phyloP scores from a whole-genome alignment of 768 basidiomycete species.

The Leucosporidium yakuticum region DNA sequence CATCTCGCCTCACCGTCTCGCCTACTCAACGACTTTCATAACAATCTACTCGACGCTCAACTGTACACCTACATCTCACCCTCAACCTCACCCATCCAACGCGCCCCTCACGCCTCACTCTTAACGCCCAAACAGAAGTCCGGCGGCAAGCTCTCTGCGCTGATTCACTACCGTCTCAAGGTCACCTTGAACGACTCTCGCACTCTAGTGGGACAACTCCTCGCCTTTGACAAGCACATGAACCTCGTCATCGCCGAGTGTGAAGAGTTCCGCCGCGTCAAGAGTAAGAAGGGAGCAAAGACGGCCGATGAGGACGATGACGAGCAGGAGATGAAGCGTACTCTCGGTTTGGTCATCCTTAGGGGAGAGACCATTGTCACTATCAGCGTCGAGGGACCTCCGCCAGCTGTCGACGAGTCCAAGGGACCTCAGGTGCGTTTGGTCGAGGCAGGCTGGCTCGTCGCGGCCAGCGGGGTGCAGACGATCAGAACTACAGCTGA shows the following conservation, averaged over 20 bases:
- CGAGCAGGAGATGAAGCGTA: conserved; percentile 86
- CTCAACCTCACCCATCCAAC: too few relatives aligned
- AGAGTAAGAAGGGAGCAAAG: conserved; percentile 69
- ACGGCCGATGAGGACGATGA: conserved; percentile 47
- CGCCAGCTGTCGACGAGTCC: conserved; percentile 21
- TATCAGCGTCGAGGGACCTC: conserved; percentile 57
- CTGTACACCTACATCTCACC: too few relatives aligned
- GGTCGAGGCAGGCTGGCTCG: not conserved
- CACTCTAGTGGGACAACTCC: conserved; percentile 74
- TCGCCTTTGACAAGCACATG: conserved; percentile 99
- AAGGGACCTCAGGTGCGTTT: conserved; percentile 16
- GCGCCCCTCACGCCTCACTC: too few relatives aligned
- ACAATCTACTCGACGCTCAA: too few relatives aligned
- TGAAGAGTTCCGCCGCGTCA: conserved; percentile 93
- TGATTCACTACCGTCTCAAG: conserved; percentile 96
- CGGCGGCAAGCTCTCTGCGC: conserved; percentile 92
- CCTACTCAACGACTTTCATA: not conserved
- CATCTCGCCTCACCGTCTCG: not conserved
- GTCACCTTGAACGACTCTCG: conserved; percentile 97
- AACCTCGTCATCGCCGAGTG: conserved; percentile 97
- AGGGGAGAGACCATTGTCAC: conserved; percentile 95
- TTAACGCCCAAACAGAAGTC: too few relatives aligned
- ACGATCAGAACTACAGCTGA: not conserved
- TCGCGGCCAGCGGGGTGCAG: not conserved
- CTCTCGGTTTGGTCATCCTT: conserved; percentile 91